Percentiles rank a stretch among this genome's conserved stretches.
Evolutionary conservation across 208 protist species (phyloP).

Genomic region (Trypanosoma grayi): DNA sequence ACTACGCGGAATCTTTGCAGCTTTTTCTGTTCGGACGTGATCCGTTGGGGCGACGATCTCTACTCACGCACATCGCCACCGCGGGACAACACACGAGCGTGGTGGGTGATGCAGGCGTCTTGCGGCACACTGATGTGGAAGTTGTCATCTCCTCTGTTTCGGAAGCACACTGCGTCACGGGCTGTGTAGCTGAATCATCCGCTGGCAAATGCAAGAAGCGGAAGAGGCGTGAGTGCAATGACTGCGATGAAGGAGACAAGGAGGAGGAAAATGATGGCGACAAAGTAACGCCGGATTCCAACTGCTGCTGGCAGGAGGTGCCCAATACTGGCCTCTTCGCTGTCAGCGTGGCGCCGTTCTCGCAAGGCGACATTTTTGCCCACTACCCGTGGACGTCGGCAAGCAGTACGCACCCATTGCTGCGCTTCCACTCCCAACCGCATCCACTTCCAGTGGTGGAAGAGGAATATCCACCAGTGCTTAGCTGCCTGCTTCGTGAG

Average conservation of each 20-base stretch:
- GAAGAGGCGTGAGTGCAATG: not conserved
- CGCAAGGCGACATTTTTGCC: constrained; percentile 4
- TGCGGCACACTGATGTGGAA: constrained; percentile 32
- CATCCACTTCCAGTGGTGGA: constrained; percentile 14
- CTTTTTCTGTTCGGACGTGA: constrained; percentile 87
- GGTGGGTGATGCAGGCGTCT: not conserved
- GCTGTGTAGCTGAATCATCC: not conserved
- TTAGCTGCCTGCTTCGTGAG: constrained; percentile 3
- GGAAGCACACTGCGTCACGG: constrained; percentile 32
- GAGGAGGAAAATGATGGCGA: not conserved
- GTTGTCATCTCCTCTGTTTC: constrained; percentile 74
- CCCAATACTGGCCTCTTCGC: constrained; percentile 62
- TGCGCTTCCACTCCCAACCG: constrained; percentile 60
- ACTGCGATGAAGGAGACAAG: not conserved
- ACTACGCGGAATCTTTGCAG: constrained; percentile 56
- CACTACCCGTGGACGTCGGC: constrained; percentile 36
- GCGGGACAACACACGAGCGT: not conserved
- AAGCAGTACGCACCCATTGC: constrained; percentile 26
- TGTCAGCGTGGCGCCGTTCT: constrained; percentile 14
- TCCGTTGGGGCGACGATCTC: constrained; percentile 80
- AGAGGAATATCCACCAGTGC: not conserved
- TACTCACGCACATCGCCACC: constrained; percentile 55
- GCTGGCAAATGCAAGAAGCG: constrained; percentile 2
- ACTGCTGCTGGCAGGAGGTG: constrained; percentile 61
- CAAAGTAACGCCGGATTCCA: not conserved